Evolutionary conservation across 257 asterid genomes (phyloP), one percentile per base, ranked within the genome.

Genomic region (Salvia splendens): DNA sequence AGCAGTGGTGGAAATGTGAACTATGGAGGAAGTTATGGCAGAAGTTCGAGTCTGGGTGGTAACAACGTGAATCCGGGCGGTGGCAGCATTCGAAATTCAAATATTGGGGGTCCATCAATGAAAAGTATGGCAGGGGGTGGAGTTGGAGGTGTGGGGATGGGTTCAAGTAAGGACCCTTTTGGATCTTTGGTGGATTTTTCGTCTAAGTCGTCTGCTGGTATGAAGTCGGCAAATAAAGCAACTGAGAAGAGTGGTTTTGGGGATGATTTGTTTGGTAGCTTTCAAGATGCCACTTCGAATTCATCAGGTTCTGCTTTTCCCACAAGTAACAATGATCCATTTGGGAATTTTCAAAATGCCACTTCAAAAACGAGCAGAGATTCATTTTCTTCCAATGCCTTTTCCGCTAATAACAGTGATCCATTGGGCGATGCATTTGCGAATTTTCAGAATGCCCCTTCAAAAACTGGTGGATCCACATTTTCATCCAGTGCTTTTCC

Each of bases 101-200:
- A 73, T 80, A 64, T 75, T 60, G 94, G 89, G 9, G 89, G 84
- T 38, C 74, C 85, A 6, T 67, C 91, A 0, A 40, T 83, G 91
- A 83, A 82, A 72, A 75, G 80, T 73, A 80, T 76, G 92, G 72
- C 72, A 52, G 91, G 87, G 69, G 67, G 80, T 70, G 84, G 80
- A 65, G 74, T 49, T 49, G 86, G 79, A 60, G 72, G 76, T 69
- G 80, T 73, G 14, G 84, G 84, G 61, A 71, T 75, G 82, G 77
- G 84, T 69, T 62, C 83, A 0, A 85, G 56, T 61, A 86, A 81
- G 78, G 99, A 90, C 36, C 95, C 97, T 0, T 89, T 93, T 81
- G 94, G 84, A 49, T 81, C 95, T 5, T 82, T 90, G 81, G 90
- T 85, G 59, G 93, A 89, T 82, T 86, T 93, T 67, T 68, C 72